Evolutionary conservation across 495 filamentous ascomycete genomes (phyloP).

Genomic region (Zalerion maritima): DNA sequence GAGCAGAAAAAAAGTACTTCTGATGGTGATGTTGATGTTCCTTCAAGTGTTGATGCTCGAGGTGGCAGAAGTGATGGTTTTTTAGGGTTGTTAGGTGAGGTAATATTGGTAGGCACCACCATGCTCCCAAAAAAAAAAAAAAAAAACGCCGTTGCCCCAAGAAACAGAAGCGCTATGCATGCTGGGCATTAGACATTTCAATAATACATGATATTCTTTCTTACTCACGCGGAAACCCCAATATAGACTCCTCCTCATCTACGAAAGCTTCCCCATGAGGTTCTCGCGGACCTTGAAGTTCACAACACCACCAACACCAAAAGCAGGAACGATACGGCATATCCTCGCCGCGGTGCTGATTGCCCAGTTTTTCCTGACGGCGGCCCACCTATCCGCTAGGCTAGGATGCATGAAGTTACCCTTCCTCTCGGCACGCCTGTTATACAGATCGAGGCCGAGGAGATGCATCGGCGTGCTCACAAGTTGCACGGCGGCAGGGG

Average conservation of each 20-base stretch:
- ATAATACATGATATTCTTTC: no score
- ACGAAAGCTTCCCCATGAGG: conserved; percentile 28
- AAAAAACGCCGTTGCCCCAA: no score
- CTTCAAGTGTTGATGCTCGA: no score
- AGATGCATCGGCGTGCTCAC: conserved; percentile 78
- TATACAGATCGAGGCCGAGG: conserved; percentile 80
- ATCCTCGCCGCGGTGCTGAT: conserved; percentile 68
- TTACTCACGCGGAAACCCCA: conserved; percentile 1
- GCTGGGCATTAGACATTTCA: no score
- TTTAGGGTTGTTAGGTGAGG: no score
- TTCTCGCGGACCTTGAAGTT: conserved; percentile 57
- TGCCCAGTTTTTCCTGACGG: conserved; percentile 62
- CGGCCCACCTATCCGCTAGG: conserved; percentile 43
- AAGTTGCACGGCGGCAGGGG: conserved; percentile 70
- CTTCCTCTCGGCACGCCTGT: conserved; percentile 38
- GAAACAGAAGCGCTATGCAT: no score
- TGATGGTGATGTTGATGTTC: no score
- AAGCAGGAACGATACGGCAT: conserved; percentile 84
- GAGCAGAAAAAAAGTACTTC: no score
- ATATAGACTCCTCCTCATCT: conserved; percentile 2
- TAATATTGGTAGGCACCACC: no score
- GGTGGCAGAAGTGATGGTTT: no score
- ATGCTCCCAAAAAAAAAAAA: no score
- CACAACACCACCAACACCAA: conserved; percentile 82
- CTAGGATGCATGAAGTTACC: conserved; percentile 26